These are phyloP conservation scores for Chlorella sp. DNA, from an alignment of 139 green algal species.

Conservation along the genomic window DNA sequence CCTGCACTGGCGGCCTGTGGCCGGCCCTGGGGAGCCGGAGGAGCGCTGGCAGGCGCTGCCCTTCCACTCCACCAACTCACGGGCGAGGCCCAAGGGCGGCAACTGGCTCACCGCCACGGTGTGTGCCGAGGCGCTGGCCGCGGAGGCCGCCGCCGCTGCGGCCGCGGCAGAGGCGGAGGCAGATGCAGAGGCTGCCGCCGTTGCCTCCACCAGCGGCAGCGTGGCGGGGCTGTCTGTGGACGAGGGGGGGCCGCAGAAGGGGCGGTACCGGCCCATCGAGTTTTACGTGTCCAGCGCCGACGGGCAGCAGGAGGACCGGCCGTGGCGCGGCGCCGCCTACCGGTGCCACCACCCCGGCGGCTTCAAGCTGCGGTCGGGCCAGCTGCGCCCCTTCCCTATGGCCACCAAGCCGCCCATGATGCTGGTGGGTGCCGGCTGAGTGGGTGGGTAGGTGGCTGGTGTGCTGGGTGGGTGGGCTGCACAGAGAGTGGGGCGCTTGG, in stretches of 20 bases:
- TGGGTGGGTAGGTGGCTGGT: background rate
- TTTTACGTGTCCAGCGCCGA: constrained; percentile 51
- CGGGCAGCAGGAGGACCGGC: constrained; percentile 41
- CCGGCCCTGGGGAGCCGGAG: background rate
- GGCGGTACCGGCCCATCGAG: constrained; percentile 36
- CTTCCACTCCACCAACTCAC: constrained; percentile 51
- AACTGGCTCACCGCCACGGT: constrained; percentile 54
- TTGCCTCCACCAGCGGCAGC: background rate
- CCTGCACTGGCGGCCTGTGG: constrained; percentile 36
- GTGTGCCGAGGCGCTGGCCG: background rate
- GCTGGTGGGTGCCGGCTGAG: constrained; percentile 59
- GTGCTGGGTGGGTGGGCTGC: too few species aligned
- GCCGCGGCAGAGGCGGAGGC: background rate
- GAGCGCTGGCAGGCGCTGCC: constrained; percentile 18
- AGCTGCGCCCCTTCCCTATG: constrained; percentile 63
- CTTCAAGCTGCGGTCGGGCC: constrained; percentile 70
- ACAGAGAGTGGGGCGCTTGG: too few species aligned
- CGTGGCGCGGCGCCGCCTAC: constrained; percentile 48
- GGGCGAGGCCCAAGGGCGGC: constrained; percentile 41
- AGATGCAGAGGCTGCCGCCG: background rate
- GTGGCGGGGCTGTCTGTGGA: constrained; percentile 18
- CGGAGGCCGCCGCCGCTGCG: background rate
- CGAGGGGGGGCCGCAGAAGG: background rate
- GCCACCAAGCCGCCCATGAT: constrained; percentile 61
- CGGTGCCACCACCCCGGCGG: constrained; percentile 51